These are phyloP conservation scores for Coniochaeta pulveracea DNA, from an alignment of 2,329 filamentous ascomycete genomes.

Conservation along the genomic window DNA sequence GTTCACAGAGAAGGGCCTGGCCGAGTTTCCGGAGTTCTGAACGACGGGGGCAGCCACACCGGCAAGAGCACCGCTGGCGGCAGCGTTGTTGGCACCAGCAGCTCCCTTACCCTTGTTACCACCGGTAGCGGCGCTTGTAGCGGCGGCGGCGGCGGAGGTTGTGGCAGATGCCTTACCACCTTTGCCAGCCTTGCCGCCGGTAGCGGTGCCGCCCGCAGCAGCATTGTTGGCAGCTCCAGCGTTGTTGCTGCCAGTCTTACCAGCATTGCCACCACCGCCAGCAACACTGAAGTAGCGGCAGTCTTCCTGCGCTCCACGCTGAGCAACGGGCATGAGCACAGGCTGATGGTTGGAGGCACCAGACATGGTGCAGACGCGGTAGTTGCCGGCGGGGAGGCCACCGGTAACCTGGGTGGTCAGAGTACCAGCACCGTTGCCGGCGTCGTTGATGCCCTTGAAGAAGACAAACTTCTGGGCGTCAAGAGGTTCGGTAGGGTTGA, in stretches of 20 bases:
- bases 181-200: slow-evolving; percentile 2
- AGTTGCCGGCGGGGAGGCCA: slow-evolving; percentile 50
- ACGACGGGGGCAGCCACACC: slow-evolving; percentile 41
- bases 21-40: slow-evolving; percentile 30
- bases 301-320: slow-evolving; percentile 56
- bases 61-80: slow-evolving; percentile 33
- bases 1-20: slow-evolving; percentile 44
- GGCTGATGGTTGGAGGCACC: slow-evolving; percentile 55
- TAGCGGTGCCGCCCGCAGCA: slow-evolving; percentile 4
- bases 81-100: background rate
- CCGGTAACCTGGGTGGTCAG: slow-evolving; percentile 41
- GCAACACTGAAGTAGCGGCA: slow-evolving; percentile 49
- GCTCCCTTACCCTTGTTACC: slow-evolving; percentile 8
- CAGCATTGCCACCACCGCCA: slow-evolving; percentile 5
- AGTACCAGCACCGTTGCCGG: slow-evolving; percentile 41
- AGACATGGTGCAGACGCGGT: slow-evolving; percentile 54
- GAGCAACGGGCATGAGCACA: slow-evolving; percentile 54
- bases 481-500: slow-evolving; percentile 39
- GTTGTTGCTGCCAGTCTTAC: slow-evolving; percentile 5
- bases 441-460: slow-evolving; percentile 58
- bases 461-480: slow-evolving; percentile 45
- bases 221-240: slow-evolving; percentile 2
- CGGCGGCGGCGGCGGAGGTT: slow-evolving; percentile 4
- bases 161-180: slow-evolving; percentile 6
- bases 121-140: slow-evolving; percentile 4